phyloP scores from a whole-genome alignment of 495 filamentous ascomycete species.

The Penicillium desertorum region DNA sequence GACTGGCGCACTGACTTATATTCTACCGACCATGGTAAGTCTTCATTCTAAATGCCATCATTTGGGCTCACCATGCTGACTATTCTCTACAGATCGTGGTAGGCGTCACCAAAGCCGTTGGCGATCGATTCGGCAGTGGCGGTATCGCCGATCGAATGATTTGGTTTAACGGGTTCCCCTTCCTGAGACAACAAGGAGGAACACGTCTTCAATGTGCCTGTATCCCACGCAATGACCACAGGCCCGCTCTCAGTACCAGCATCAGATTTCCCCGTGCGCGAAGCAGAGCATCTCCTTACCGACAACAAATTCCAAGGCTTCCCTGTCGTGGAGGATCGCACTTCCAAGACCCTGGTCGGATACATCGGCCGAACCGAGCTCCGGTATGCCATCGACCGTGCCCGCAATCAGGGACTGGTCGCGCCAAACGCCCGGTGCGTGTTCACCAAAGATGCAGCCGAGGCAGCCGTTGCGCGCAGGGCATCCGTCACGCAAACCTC shows the following conservation, averaged over 20 bases:
- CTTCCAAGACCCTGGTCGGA: slow-evolving; percentile 71
- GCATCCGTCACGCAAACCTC: slow-evolving; percentile 29
- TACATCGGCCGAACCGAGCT: slow-evolving; percentile 96
- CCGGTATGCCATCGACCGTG: slow-evolving; percentile 85
- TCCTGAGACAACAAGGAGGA: slow-evolving; percentile 97
- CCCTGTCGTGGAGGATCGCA: slow-evolving; percentile 79
- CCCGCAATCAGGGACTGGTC: slow-evolving; percentile 70
- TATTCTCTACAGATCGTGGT: slow-evolving; percentile 71
- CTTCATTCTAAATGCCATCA: neutral
- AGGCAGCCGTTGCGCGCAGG: slow-evolving; percentile 37
- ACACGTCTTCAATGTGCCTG: slow-evolving; percentile 93
- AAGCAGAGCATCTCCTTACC: slow-evolving; percentile 71
- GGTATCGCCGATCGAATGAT: slow-evolving; percentile 99
- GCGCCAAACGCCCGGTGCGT: slow-evolving; percentile 69
- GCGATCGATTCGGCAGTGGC: slow-evolving; percentile 88
- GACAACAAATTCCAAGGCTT: slow-evolving; percentile 93
- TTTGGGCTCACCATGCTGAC: slow-evolving; percentile 18
- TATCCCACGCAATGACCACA: slow-evolving; percentile 87
- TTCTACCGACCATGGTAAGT: slow-evolving; percentile 86
- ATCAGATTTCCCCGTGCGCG: slow-evolving; percentile 68
- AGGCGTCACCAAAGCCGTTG: slow-evolving; percentile 92
- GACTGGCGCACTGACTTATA: slow-evolving; percentile 92
- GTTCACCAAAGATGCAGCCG: slow-evolving; percentile 67
- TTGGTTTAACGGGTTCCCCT: slow-evolving; percentile 98
- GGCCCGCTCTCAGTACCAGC: slow-evolving; percentile 72